Conservation (phyloP, 179 eudicot species). For the Beta lomatogona region DNA sequence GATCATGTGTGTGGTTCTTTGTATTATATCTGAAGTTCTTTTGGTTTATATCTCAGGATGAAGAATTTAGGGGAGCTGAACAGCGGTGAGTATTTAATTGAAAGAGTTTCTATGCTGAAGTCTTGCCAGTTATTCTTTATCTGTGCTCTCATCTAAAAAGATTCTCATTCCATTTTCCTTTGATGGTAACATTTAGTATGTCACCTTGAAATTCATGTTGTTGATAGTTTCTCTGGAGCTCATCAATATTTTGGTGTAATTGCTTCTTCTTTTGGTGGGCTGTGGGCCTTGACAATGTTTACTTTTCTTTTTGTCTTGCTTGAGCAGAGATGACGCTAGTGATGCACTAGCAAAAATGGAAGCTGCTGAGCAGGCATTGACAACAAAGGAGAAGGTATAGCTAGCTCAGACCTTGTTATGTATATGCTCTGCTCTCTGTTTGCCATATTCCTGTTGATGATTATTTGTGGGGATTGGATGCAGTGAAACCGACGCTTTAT, state of each 20-base stretch:
- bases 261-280: not conserved
- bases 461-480: not conserved
- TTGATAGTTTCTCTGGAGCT: not conserved
- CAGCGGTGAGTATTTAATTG: conserved; percentile 53
- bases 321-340: conserved; percentile 61
- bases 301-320: conserved; percentile 15
- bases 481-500: not conserved
- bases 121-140: conserved; percentile 6
- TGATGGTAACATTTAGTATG: not conserved
- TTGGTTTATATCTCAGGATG: conserved; percentile 48
- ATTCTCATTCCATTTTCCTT: not conserved
- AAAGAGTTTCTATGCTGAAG: conserved; percentile 5
- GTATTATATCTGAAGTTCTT: conserved; percentile 4
- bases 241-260: not conserved
- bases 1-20: not conserved
- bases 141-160: not conserved
- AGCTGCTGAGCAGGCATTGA: conserved; percentile 74
- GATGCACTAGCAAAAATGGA: conserved; percentile 84
- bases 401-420: not conserved
- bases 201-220: not conserved
- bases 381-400: conserved; percentile 73
- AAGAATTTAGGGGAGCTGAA: conserved; percentile 53
- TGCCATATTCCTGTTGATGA: not conserved
- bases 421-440: not conserved
- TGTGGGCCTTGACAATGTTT: not conserved